phyloP scores from a whole-genome alignment of 352 stramenopile species.

The Nothophytophthora sp. region DNA sequence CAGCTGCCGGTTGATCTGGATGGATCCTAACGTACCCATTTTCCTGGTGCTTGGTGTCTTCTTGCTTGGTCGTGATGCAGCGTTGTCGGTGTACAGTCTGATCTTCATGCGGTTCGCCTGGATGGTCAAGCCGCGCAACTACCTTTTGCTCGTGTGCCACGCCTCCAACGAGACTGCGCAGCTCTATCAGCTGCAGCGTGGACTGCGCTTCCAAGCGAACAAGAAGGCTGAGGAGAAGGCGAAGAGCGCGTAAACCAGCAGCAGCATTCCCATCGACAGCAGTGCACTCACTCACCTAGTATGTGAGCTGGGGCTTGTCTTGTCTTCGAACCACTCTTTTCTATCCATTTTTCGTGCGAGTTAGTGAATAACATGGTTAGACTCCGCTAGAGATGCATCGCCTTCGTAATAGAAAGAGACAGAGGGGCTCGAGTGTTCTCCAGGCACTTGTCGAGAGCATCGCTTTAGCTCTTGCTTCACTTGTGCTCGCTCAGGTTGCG shows the following conservation, averaged over 20 bases:
- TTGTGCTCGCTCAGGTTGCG: background rate
- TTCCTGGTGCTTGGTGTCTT: background rate
- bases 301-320: too few relatives aligned
- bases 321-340: slow-evolving; percentile 5
- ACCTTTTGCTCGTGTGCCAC: slow-evolving; percentile 83
- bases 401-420: slow-evolving; percentile 23
- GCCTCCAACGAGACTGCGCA: slow-evolving; percentile 83
- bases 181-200: slow-evolving; percentile 81
- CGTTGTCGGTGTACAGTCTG: slow-evolving; percentile 82
- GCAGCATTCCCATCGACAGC: background rate
- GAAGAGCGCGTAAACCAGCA: slow-evolving; percentile 18
- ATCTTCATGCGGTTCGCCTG: slow-evolving; percentile 91
- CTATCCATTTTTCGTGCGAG: slow-evolving; percentile 15
- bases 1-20: slow-evolving; percentile 1
- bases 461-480: slow-evolving; percentile 1
- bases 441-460: slow-evolving; percentile 17
- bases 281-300: slow-evolving; percentile 7
- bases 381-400: slow-evolving; percentile 18
- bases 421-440: too few relatives aligned
- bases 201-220: slow-evolving; percentile 34
- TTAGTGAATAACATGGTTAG: slow-evolving; percentile 11
- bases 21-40: slow-evolving; percentile 3
- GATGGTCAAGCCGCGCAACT: slow-evolving; percentile 90
- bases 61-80: slow-evolving; percentile 21
- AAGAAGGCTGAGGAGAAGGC: slow-evolving; percentile 40